These are phyloP conservation scores for Fusarium compactum DNA, from an alignment of 2,329 filamentous ascomycete species.

Conservation along the genomic window DNA sequence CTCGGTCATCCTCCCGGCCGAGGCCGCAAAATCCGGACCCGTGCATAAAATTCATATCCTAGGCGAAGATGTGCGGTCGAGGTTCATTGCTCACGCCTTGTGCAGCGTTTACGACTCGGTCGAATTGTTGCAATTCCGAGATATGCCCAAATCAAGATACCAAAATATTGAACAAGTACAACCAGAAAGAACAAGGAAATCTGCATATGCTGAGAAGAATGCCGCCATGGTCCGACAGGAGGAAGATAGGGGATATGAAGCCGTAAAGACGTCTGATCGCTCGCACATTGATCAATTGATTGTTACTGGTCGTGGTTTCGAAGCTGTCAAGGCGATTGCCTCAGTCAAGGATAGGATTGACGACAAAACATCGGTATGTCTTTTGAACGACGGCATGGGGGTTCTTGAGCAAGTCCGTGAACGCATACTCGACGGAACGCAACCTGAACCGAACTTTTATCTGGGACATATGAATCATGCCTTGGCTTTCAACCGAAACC, in stretches of 20 bases:
- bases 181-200: slow-evolving; percentile 33
- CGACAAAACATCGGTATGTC: slow-evolving; percentile 76
- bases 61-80: slow-evolving; percentile 56
- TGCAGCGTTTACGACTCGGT: slow-evolving; percentile 58
- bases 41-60: slow-evolving; percentile 58
- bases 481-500: slow-evolving; percentile 57
- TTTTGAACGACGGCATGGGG: slow-evolving; percentile 87
- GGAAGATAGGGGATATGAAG: background rate
- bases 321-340: slow-evolving; percentile 66
- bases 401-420: slow-evolving; percentile 82
- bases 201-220: slow-evolving; percentile 40
- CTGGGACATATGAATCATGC: slow-evolving; percentile 71
- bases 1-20: slow-evolving; percentile 52
- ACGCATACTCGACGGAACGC: slow-evolving; percentile 75
- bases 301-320: slow-evolving; percentile 70
- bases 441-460: slow-evolving; percentile 79
- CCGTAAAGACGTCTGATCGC: slow-evolving; percentile 45
- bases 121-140: slow-evolving; percentile 50
- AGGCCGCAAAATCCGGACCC: slow-evolving; percentile 49
- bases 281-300: slow-evolving; percentile 78
- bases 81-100: slow-evolving; percentile 57
- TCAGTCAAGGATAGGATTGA: slow-evolving; percentile 75
- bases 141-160: slow-evolving; percentile 47
- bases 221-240: slow-evolving; percentile 26
- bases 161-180: slow-evolving; percentile 48